phyloP scores from a whole-genome alignment of 2,329 filamentous ascomycete genomes.

The Venturia carpophila region DNA sequence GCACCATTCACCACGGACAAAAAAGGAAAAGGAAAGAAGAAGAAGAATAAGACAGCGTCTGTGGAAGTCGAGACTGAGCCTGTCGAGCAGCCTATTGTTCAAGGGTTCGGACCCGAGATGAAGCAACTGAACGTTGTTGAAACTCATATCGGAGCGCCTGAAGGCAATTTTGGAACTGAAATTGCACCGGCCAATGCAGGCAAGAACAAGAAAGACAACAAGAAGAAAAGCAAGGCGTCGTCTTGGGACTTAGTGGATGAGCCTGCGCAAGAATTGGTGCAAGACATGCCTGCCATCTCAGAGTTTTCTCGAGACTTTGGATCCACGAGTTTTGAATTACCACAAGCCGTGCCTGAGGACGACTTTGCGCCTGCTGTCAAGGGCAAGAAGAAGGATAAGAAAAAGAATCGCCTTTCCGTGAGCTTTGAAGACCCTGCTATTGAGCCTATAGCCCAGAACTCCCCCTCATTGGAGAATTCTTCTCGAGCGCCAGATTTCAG shows the following conservation, averaged over 20 bases:
- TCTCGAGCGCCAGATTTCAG: not conserved
- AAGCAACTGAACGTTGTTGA: not conserved
- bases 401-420: conserved; percentile 18
- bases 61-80: not conserved
- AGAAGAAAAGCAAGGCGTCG: conserved; percentile 5
- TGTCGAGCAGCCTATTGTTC: not conserved
- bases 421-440: not conserved
- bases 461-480: not conserved
- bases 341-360: not conserved
- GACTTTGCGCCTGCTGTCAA: conserved; percentile 18
- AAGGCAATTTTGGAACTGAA: not conserved
- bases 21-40: conserved; percentile 14
- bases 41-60: not conserved
- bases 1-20: not conserved
- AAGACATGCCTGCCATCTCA: not conserved
- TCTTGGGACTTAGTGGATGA: not conserved
- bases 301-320: not conserved
- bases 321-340: not conserved
- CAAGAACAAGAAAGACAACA: conserved; percentile 14
- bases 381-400: conserved; percentile 21
- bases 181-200: not conserved
- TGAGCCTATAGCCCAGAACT: not conserved
- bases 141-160: not conserved
- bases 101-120: not conserved
- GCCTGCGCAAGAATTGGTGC: not conserved